Conservation (phyloP, 768 basidiomycete species). For the Infundibulicybe gibba region DNA sequence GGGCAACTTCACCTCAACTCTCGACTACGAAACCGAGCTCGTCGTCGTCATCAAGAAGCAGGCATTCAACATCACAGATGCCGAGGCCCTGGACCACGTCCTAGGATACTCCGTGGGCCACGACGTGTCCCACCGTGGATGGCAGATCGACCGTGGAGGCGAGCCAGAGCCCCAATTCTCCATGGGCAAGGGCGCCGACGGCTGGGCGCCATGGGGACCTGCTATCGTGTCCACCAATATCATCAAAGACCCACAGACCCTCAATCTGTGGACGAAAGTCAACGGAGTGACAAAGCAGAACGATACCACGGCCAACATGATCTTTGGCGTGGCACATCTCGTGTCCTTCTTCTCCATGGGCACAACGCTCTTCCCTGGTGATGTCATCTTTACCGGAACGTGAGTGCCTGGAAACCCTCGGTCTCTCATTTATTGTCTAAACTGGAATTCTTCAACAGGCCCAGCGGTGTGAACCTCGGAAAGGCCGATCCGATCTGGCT, state of each 20-base stretch:
- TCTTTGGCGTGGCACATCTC: conserved; percentile 34
- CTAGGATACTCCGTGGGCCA: conserved; percentile 36
- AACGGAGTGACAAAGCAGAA: conserved; percentile 35
- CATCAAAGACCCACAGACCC: conserved; percentile 32
- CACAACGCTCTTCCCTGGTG: conserved; percentile 35
- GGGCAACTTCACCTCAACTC: conserved; percentile 33
- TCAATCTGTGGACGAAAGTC: conserved; percentile 39
- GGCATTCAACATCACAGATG: conserved; percentile 39
- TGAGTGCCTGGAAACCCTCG: conserved; percentile 13
- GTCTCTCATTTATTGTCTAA: not conserved
- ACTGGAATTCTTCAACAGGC: conserved; percentile 5
- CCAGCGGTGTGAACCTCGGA: conserved; percentile 14
- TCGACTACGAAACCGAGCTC: conserved; percentile 40
- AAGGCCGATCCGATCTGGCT: conserved; percentile 20
- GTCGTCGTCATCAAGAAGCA: conserved; percentile 38
- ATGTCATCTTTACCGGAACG: conserved; percentile 42
- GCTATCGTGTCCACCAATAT: conserved; percentile 33
- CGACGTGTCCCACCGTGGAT: conserved; percentile 40
- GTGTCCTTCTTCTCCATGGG: conserved; percentile 44
- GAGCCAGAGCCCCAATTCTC: conserved; percentile 36
- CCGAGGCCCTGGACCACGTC: conserved; percentile 36
- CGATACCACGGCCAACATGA: conserved; percentile 37
- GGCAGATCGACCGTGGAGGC: conserved; percentile 41
- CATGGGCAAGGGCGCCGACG: conserved; percentile 40
- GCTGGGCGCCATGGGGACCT: conserved; percentile 39